Evolutionary conservation across 768 basidiomycete species (phyloP), one percentile per base, ranked within the genome.

Genomic region (Gyrodon lividus): DNA sequence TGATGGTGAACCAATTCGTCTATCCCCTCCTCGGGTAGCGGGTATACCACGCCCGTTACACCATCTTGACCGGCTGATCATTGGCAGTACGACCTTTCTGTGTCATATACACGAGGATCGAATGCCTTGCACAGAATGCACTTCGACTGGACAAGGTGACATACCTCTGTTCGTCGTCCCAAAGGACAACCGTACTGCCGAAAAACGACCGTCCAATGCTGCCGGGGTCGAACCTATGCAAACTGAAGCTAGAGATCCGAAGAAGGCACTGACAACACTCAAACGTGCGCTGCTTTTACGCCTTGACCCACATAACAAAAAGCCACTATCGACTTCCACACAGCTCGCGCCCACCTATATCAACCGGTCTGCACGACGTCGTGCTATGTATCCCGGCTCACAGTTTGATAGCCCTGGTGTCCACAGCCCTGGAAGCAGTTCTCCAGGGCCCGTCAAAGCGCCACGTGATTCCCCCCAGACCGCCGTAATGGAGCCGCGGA

Each of bases 341-440:
- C 55, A 46, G 33, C 58, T 61, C 19, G 6, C 59, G 31, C 13
- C 54, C 7, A 54, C 59, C 44, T 88, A 89, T 62, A 64, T 82
- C 19, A 87, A 89, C 64, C 82, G 88, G 46, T 87, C 87, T 45
- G 86, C 86, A 30, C 82, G 80, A 30, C 79, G 88, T 48, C 80
- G 88, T 30, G 77, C 81, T 16, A 68, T 88, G 43, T 72, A 79
- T 57, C 76, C 83, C 14, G 59, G 74, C 19, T 76, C 81, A 16
- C 71, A 73, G 20, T 66, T 74, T n/a, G 82, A 80, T 55, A 72
- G 78, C 22, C 81, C 83, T 19, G 83, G 82, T 33, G 68, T 78
- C 12, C 59, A 69, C 42, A 60, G 54, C 20, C 45, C 61, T 16
- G 57, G 57, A 42, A 57, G 61, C 58, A 54, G 53, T 46, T 62